Conservation (phyloP, 371 early-diverging fungal genomes). For the Amoeboradix gromovi region DNA sequence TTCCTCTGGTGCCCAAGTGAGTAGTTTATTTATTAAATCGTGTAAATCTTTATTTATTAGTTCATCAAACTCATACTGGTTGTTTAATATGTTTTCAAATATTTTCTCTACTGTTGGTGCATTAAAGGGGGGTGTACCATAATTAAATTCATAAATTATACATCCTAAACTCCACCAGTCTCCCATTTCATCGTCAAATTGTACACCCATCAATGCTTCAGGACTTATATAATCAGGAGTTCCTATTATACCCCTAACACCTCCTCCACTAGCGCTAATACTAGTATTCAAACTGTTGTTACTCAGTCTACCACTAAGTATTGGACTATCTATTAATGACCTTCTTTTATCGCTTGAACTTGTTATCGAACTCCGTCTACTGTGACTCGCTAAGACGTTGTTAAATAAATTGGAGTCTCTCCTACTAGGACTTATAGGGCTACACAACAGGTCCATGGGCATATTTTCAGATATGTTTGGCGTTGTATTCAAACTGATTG, state of each 20-base stretch:
- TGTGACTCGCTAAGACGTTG: slow-evolving; percentile 3
- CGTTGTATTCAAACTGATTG: background rate
- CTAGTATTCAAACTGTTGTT: background rate
- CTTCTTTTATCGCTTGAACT: background rate
- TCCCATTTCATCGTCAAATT: background rate
- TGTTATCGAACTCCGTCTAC: slow-evolving; percentile 4
- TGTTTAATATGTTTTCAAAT: slow-evolving; percentile 49
- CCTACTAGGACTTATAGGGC: background rate
- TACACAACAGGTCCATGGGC: too few species aligned
- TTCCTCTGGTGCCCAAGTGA: slow-evolving; percentile 37
- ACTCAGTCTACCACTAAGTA: background rate
- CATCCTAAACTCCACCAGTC: slow-evolving; percentile 50
- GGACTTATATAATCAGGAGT: slow-evolving; percentile 95
- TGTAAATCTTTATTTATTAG: slow-evolving; percentile 38
- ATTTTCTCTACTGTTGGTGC: slow-evolving; percentile 45
- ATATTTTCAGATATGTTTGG: background rate
- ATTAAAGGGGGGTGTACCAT: slow-evolving; percentile 59
- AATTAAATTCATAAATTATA: slow-evolving; percentile 61
- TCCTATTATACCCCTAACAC: slow-evolving; percentile 34
- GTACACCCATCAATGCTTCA: slow-evolving; percentile 52
- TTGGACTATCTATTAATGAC: background rate
- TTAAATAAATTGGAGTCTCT: background rate
- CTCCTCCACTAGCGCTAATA: slow-evolving; percentile 3
- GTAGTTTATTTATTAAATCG: slow-evolving; percentile 50
- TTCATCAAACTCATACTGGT: slow-evolving; percentile 40